Evolutionary conservation across 176 grass and related monocot species (phyloP).

Genomic region (Oryza coarctata): DNA sequence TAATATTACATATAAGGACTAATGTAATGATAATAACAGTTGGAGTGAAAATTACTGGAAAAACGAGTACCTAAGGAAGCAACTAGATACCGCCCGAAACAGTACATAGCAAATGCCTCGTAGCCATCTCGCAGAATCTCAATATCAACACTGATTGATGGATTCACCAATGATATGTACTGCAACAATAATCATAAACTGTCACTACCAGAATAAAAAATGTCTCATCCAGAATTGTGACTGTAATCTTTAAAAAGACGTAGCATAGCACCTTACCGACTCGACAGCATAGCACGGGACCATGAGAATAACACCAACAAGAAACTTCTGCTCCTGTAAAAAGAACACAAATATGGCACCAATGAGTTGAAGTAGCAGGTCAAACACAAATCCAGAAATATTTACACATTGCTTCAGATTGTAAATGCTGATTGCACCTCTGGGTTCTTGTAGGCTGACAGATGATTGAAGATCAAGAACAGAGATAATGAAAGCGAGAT

Average conservation of each 20-base stretch:
- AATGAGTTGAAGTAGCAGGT: constrained; percentile 1
- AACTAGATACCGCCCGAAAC: constrained; percentile 92
- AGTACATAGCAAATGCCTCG: constrained; percentile 97
- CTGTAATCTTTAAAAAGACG: constrained; percentile 1
- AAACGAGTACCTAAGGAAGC: constrained; percentile 80
- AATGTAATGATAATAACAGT: neutral
- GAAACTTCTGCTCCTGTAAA: constrained; percentile 90
- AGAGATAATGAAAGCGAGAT: constrained; percentile 57
- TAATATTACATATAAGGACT: neutral
- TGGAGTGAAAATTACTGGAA: neutral
- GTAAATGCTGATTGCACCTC: constrained; percentile 46
- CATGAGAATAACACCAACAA: constrained; percentile 84
- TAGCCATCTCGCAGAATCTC: constrained; percentile 90
- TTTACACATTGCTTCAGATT: neutral
- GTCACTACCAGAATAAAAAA: neutral
- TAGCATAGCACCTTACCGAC: constrained; percentile 63
- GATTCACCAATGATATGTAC: constrained; percentile 87
- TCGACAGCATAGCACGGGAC: constrained; percentile 76
- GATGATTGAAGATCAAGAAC: constrained; percentile 71
- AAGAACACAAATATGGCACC: neutral
- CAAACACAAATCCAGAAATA: neutral
- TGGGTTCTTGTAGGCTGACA: constrained; percentile 84
- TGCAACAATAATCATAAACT: constrained; percentile 19
- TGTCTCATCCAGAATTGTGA: neutral
- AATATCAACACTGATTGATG: constrained; percentile 74